Conservation (phyloP, 139 green algal genomes). For the Chlorella sp. region DNA sequence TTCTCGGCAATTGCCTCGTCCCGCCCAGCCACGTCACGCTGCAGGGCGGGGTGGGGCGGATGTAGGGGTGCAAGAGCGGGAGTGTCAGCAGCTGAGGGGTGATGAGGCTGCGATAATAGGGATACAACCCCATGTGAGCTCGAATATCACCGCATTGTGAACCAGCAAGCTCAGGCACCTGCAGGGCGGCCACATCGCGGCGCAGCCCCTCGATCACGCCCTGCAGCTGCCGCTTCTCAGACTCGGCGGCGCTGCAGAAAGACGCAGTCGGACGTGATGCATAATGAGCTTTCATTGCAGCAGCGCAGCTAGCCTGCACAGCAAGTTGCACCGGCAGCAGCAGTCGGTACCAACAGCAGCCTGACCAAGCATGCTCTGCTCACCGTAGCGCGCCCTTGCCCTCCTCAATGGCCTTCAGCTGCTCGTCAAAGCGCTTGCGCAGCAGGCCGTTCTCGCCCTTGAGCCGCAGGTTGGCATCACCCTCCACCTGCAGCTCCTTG, state of each 20-base stretch:
- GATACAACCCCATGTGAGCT: no score
- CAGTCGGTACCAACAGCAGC: no score
- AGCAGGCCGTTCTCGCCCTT: slow-evolving; percentile 97
- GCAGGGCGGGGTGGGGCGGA: slow-evolving; percentile 42
- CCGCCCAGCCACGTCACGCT: slow-evolving; percentile 90
- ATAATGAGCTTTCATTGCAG: background rate
- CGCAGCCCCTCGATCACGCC: slow-evolving; percentile 41
- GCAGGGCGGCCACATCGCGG: slow-evolving; percentile 42
- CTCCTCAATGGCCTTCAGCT: slow-evolving; percentile 89
- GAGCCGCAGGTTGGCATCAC: slow-evolving; percentile 76
- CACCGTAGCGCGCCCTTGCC: slow-evolving; percentile 74
- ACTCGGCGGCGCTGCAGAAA: slow-evolving; percentile 1
- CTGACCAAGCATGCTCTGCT: background rate
- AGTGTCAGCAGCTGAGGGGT: no score
- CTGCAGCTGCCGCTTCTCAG: slow-evolving; percentile 3
- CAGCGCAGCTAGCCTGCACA: background rate
- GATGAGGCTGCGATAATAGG: no score
- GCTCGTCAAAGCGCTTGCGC: slow-evolving; percentile 91
- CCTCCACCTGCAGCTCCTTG: slow-evolving; percentile 66
- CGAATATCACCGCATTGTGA: no score
- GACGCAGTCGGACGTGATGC: no score
- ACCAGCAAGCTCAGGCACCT: no score
- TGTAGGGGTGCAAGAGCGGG: no score
- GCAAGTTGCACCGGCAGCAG: no score
- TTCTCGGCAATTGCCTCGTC: slow-evolving; percentile 95